Conservation (phyloP, 495 filamentous ascomycete species). For the Bryoglossum gracile region DNA sequence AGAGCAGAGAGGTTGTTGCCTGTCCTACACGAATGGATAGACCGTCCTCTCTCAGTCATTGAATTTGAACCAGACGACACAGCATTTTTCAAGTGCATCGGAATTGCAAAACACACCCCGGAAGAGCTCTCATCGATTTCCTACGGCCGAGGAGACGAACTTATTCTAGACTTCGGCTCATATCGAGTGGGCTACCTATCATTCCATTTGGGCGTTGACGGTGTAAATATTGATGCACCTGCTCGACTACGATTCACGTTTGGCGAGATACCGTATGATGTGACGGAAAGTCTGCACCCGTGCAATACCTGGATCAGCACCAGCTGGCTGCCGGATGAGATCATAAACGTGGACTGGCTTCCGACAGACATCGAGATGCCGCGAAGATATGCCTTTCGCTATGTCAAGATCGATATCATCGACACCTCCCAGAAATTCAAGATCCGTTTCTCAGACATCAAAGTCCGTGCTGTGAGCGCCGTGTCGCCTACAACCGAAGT, state of each 20-base stretch:
- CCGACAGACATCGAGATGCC: constrained; percentile 21
- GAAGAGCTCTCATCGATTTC: constrained; percentile 13
- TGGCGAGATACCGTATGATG: constrained; percentile 27
- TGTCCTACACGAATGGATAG: constrained; percentile 20
- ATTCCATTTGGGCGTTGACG: constrained; percentile 24
- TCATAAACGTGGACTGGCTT: constrained; percentile 25
- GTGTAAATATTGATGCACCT: constrained; percentile 28
- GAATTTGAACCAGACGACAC: constrained; percentile 16
- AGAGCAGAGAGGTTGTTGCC: constrained; percentile 10
- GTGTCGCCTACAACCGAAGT: constrained; percentile 6
- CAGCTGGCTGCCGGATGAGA: constrained; percentile 27
- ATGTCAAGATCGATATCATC: constrained; percentile 23
- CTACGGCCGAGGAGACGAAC: constrained; percentile 23
- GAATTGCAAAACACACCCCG: constrained; percentile 10
- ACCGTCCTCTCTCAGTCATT: constrained; percentile 19
- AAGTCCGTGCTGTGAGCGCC: constrained; percentile 19
- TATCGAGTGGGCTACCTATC: constrained; percentile 27
- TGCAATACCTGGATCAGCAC: constrained; percentile 28
- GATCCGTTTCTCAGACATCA: constrained; percentile 19
- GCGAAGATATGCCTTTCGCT: constrained; percentile 27
- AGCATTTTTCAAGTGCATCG: constrained; percentile 19
- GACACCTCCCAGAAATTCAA: constrained; percentile 26
- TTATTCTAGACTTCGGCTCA: constrained; percentile 27
- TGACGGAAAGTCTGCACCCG: constrained; percentile 18
- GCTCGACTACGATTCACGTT: constrained; percentile 24